Evolutionary conservation across 2,329 filamentous ascomycete species (phyloP).

Genomic region (Xylaria sp.): DNA sequence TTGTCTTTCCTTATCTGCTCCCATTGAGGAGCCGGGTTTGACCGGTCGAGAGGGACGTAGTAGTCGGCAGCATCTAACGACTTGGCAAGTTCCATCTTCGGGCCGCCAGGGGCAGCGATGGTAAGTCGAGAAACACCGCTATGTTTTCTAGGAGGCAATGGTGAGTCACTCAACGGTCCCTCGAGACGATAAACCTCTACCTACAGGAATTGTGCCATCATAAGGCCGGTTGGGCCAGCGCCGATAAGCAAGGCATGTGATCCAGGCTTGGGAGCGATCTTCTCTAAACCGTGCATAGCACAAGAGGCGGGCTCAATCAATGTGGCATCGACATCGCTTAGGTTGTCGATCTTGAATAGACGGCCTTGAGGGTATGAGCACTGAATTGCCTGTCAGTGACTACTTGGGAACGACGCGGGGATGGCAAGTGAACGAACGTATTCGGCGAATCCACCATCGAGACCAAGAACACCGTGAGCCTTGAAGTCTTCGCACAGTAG

Average conservation of each 20-base stretch:
- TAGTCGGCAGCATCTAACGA: conserved; percentile 65
- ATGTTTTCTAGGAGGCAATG: conserved; percentile 49
- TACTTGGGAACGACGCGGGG: not conserved
- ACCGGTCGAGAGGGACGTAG: conserved; percentile 65
- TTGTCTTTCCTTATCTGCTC: conserved; percentile 71
- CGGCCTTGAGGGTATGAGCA: conserved; percentile 62
- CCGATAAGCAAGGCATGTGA: conserved; percentile 74
- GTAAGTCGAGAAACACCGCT: conserved; percentile 77
- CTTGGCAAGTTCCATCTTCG: conserved; percentile 77
- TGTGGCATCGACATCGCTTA: conserved; percentile 75
- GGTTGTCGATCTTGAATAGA: conserved; percentile 74
- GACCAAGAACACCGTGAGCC: conserved; percentile 70
- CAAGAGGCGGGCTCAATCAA: conserved; percentile 77
- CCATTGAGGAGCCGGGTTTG: conserved; percentile 69
- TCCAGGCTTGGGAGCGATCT: conserved; percentile 73
- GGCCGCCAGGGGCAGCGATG: conserved; percentile 73
- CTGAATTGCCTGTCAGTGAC: conserved; percentile 34
- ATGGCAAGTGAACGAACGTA: conserved; percentile 56
- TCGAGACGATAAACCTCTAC: not conserved
- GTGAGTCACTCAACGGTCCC: conserved; percentile 2
- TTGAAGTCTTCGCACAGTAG: conserved; percentile 76
- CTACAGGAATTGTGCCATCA: conserved; percentile 53
- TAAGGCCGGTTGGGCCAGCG: conserved; percentile 73
- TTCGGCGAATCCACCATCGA: conserved; percentile 78
- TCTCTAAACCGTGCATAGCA: conserved; percentile 76